Evolutionary conservation across 345 rosid genomes (phyloP).

Genomic region (Ceriops tagal): DNA sequence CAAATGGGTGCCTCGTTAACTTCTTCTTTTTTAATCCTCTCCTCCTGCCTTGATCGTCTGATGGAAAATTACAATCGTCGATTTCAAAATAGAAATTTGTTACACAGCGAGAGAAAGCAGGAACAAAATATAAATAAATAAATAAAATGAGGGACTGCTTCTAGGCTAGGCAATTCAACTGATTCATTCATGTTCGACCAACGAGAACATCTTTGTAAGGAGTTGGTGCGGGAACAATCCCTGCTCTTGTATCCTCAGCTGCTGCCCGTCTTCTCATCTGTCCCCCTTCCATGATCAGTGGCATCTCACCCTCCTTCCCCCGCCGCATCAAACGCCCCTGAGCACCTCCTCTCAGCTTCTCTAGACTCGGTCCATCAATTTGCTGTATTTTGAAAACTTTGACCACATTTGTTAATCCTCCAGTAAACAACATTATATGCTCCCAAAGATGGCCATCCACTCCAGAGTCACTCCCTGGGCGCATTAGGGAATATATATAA

Average conservation of each 20-base stretch:
- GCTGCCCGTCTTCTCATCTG: conserved; percentile 27
- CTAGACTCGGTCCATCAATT: conserved; percentile 45
- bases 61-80: too few relatives aligned
- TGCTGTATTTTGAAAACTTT: conserved; percentile 79
- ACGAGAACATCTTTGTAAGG: conserved; percentile 57
- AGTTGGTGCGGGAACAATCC: conserved; percentile 16
- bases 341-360: conserved; percentile 79
- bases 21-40: too few relatives aligned
- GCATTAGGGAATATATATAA: too few relatives aligned
- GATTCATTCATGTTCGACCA: conserved; percentile 28
- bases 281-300: conserved; percentile 53
- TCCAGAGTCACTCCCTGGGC: conserved; percentile 52
- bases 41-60: too few relatives aligned
- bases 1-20: too few relatives aligned
- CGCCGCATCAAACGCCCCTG: conserved; percentile 39
- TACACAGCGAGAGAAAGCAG: not conserved
- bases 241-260: conserved; percentile 21
- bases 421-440: conserved; percentile 41
- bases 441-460: conserved; percentile 54
- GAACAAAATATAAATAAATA: too few relatives aligned
- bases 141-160: not conserved
- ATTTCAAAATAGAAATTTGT: too few relatives aligned
- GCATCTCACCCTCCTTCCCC: conserved; percentile 55
- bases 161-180: not conserved
- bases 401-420: conserved; percentile 57